Base-by-base conservation (phyloP, 441 rosid species). In the Mallotus repandus region DNA sequence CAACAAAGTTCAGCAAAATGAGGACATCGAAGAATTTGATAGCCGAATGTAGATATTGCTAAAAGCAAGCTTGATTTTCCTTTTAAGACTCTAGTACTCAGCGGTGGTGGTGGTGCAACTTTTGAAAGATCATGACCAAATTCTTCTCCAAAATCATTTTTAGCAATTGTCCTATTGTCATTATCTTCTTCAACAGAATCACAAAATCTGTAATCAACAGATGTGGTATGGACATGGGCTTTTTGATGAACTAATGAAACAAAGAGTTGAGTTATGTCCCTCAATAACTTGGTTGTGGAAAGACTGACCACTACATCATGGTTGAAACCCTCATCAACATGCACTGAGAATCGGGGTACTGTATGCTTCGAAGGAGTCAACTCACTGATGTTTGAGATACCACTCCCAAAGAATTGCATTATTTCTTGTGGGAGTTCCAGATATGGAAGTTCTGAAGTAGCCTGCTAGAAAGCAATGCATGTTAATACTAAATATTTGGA, bases 1-100 rank as follows among this genome's bases (percentile, higher is more conserved):
- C 98, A 96, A 82, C 99, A 93, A 70, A 96, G 97, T 82, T 91
- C 98, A 74, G 99, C 94, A 88, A 96, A 93, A 80, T 93, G 99
- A 78, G 97, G 97, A 86, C 83, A 93, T 73, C 79, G 88, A 72
- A 96, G 85, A 80, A 96, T 85, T 84, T 93, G 98, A 86, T 88
- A 85, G 67, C 99, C 99, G 84, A 93, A 86, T 63, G 93, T 82
- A 54, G 90, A 85, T 72, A 96, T 80, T 57, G 96, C 96, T 67
- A 90, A 74, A 78, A 86, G 78, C 86, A 89, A 79, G 86, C 77
- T 91, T 72, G 97, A 86, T 81, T 91, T 96, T 63, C 89, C 89
- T 83, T 89, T 93, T 75, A 80, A 76, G 80, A 57, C 85, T 86
- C 83, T 81, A 77, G 53, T 87, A 81, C 70, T 84, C 32, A 29